Evolutionary conservation across 345 rosid genomes (phyloP), one percentile per base, ranked within the genome.

Genomic region (Atalantia buxifolia): DNA sequence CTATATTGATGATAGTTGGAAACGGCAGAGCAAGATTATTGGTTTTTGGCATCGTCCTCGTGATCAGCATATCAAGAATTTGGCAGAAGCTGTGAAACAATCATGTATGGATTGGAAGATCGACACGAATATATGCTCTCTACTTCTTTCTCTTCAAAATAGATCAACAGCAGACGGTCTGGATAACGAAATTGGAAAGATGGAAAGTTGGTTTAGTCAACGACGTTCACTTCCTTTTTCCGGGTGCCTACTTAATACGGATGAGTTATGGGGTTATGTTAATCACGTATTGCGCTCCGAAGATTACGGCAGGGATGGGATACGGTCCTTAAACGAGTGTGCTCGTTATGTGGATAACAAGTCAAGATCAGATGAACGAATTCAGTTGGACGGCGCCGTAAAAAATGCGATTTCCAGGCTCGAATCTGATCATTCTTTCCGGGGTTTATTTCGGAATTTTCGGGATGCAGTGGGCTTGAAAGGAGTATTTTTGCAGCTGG

Each of bases 401-500:
- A 0, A 10, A 27, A 0, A 0, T 0, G 21, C 21, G 18, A 63
- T 27, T 7, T 63, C 21, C 7, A 0, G 4, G 2, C 36, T 27
- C 28, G 0, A 28, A 30, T 0, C 0, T 28, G 5, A 5, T 33
- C 35, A 2, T 2, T 2, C 48, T 9, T 0, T 9, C 9, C 0
- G 45, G 19, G 0, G 0, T 40, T 1, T 4, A 0, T 31, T 4
- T 31, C 4, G 0, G 0, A 0, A 31, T 0, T 31, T 31, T 31
- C 0, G 33, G 33, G 0, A 0, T 33, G 35, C 14, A 16, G 1
- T 55, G 62, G 2, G 22, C 1, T 6, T 21, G 7, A 56, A 59
- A 57, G 61, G 53, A 71, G 42, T 16, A 3, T 53, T 30, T 45
- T 18, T 4, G 0, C 27, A 0, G 3, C 5, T 71, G 6, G 74